Evolutionary conservation across 768 basidiomycete species (phyloP), one percentile per base, ranked within the genome.

Genomic region (Tulasnella sp.): DNA sequence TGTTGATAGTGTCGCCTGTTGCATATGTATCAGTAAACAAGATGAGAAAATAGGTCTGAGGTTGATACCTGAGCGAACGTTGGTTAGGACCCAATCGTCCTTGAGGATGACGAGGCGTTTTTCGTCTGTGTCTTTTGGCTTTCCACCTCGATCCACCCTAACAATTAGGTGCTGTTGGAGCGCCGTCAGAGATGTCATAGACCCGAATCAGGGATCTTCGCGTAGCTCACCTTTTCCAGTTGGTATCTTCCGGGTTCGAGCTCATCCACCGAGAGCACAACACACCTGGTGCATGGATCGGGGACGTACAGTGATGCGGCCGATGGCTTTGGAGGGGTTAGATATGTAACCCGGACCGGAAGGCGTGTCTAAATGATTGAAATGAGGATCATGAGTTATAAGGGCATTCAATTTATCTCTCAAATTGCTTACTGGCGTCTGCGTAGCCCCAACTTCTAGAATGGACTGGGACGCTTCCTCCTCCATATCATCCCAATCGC

Each of bases 1-100:
- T 74, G 69, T 95, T 95, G 63, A 94, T 73, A 38, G 76, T 78
- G 68, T 98, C 94, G 63, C 85, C 91, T 88, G 32, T 24, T 41
- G 48, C 9, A 47, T 4, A n/a, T 26, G 51, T 21, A 50, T 24
- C 42, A 44, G 51, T 2, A 21, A 23, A 30, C 13, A 34, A 19
- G 48, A 32, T n/a, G n/a, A 56, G 27, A 30, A 17, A 23, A n/a
- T 29, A 7, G 38, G 50, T 7, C 34, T 7, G 4, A 5, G 7
- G 4, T 30, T 68, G 75, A 7, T 65, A 88, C 88, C 86, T 62
- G 73, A 64, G 7, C 77, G 76, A 51, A 88, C 72, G 49, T 83
- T 80, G 7, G 83, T 78, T 21, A 78, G 72, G 4, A 77, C 73
- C 91, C 92, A 96, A 64, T 93, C 88, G 60, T 92, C 87, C 30